A percentile compares a stretch with the other conserved stretches of the same genome.
Evolutionary conservation across 2,329 filamentous ascomycete species (phyloP).

Genomic region (Xylariaceae sp.): DNA sequence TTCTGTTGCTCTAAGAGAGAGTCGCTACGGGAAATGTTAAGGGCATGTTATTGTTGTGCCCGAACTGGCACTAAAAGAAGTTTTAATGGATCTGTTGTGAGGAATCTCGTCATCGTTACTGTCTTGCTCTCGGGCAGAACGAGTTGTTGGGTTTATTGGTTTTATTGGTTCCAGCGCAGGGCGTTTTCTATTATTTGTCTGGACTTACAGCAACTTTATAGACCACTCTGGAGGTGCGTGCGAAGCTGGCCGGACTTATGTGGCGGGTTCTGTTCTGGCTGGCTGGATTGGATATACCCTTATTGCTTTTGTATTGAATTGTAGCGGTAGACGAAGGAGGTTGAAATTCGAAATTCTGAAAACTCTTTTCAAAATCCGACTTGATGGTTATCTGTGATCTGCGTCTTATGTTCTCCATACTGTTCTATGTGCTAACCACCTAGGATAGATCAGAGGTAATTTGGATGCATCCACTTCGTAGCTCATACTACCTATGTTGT

Average conservation of each 20-base stretch:
- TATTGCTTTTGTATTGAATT: constrained; percentile 19
- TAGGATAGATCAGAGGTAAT: no score
- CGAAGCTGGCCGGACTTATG: constrained; percentile 16
- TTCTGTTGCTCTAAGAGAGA: neutral
- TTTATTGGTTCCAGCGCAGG: constrained; percentile 24
- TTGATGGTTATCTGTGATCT: neutral
- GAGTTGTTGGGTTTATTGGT: constrained; percentile 7
- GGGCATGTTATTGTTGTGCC: constrained; percentile 1
- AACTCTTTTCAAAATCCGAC: neutral
- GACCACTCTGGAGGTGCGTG: constrained; percentile 17
- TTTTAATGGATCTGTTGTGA: constrained; percentile 19
- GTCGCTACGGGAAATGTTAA: neutral
- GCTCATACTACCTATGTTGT: no score
- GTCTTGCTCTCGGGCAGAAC: neutral
- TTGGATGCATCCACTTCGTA: no score
- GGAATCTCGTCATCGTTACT: neutral
- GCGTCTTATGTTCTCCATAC: neutral
- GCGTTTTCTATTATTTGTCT: constrained; percentile 21
- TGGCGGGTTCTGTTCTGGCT: constrained; percentile 25
- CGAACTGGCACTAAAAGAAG: neutral
- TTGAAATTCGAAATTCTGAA: constrained; percentile 1
- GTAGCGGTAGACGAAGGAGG: constrained; percentile 18
- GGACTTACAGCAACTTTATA: constrained; percentile 25
- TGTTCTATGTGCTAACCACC: no score
- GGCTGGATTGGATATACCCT: constrained; percentile 35